Percentiles rank a stretch among this genome's conserved stretches.
Conservation (phyloP, 2,329 filamentous ascomycete genomes). For the Hypoxylon sp. region DNA sequence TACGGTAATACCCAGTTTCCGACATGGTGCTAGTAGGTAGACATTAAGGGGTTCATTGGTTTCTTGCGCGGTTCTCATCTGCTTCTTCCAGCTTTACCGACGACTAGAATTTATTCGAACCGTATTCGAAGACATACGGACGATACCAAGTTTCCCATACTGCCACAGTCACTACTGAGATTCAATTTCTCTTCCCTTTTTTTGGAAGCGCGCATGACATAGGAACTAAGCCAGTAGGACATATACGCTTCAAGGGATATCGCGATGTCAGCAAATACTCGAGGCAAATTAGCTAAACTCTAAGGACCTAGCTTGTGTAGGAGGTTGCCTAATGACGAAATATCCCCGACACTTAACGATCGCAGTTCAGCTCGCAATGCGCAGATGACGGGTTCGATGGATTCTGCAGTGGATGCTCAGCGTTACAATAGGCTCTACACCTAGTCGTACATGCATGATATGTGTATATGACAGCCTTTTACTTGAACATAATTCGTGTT, state of each 20-base stretch:
- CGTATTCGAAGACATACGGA: slow-evolving; percentile 19
- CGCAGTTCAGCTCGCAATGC: slow-evolving; percentile 10
- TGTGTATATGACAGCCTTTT: slow-evolving; percentile 34
- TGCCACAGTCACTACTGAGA: slow-evolving; percentile 33
- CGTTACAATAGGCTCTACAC: slow-evolving; percentile 29
- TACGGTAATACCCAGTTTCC: slow-evolving; percentile 43
- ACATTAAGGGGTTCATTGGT: slow-evolving; percentile 27
- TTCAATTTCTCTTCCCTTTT: slow-evolving; percentile 15
- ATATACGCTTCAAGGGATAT: slow-evolving; percentile 8
- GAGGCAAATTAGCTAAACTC: slow-evolving; percentile 10
- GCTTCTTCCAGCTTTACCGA: slow-evolving; percentile 22
- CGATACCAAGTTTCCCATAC: slow-evolving; percentile 33
- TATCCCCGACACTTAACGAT: slow-evolving; percentile 7
- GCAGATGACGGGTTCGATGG: slow-evolving; percentile 18
- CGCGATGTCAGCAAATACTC: slow-evolving; percentile 29
- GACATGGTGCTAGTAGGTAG: slow-evolving; percentile 40
- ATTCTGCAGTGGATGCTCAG: slow-evolving; percentile 23
- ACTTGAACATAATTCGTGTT: slow-evolving; percentile 29
- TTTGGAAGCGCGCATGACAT: slow-evolving; percentile 8
- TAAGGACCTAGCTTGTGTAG: slow-evolving; percentile 12
- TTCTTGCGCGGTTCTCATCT: slow-evolving; percentile 11
- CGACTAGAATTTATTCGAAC: slow-evolving; percentile 16
- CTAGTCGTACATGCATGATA: slow-evolving; percentile 35
- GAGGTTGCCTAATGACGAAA: slow-evolving; percentile 15
- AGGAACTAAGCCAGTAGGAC: slow-evolving; percentile 8